Evolutionary conservation across 73 alveolate species (phyloP), one percentile per base, ranked within the genome.

Genomic region (Diophrys appendiculata): DNA sequence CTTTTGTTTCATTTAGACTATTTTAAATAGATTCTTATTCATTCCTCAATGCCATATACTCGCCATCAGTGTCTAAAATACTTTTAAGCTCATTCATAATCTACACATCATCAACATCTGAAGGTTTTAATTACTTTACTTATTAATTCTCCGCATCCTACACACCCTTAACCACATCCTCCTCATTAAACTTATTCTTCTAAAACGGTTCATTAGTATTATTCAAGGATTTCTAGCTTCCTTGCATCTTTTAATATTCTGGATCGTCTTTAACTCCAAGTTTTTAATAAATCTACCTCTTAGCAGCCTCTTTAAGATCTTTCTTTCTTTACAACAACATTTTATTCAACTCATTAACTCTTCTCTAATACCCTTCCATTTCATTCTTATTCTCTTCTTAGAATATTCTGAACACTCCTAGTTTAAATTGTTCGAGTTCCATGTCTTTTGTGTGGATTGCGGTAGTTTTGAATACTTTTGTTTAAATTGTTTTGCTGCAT

Each of bases 401-500:
- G 68, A 93, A 79, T 26, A 93, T 70, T 65, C 83, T 77, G 53
- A 70, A 68, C 14, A 93, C 65, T 24, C 92, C 78, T 0, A 69
- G 82, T 76, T 84, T 87, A 76, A 89, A 93, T 28, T 90, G 82
- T 29, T 86, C 85, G 55, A 82, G 73, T 52, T 81, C 69, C 90
- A 93, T 84, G 60, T 90, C 96, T 80, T 91, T 93, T 29, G 82
- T 77, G 52, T 79, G 72, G 25, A 83, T 54, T 5, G 98, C 72
- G 54, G 85, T 68, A 81, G 86, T 90, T 80, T 82, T 89, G 76
- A 93, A 93, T 1, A 93, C 79, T 80, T 93, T 93, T 0, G 88
- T 32, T 25, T 86, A 53, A 55, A 68, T 88, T 52, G 84, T 88
- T 54, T 89, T 93, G 71, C 86, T 84, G 25, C 77, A 52, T 22